A percentile compares a stretch with the other conserved stretches of the same genome.
Evolutionary conservation across 495 filamentous ascomycete species (phyloP).

Genomic region (Chaetomium fimeti): DNA sequence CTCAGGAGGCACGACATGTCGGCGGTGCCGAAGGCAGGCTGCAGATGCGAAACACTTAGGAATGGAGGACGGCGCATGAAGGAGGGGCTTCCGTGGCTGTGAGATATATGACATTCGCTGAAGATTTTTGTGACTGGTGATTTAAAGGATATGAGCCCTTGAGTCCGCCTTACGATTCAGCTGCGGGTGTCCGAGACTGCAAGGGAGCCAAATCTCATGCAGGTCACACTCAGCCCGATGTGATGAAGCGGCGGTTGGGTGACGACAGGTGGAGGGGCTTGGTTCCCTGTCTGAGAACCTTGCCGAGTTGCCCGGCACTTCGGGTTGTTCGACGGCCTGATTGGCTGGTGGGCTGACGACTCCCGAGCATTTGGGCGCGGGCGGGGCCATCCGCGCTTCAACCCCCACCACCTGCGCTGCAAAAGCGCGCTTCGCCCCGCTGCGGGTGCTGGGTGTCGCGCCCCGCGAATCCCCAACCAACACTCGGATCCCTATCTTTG

Average conservation of each 20-base stretch:
- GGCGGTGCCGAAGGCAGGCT: too few species aligned
- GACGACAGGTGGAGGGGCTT: neutral
- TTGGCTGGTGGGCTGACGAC: neutral
- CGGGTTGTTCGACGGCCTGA: neutral
- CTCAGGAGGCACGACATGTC: too few species aligned
- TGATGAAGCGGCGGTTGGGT: neutral
- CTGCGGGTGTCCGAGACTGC: neutral
- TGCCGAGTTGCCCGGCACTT: neutral
- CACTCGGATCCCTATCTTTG: too few species aligned
- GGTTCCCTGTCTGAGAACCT: neutral
- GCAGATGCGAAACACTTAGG: too few species aligned
- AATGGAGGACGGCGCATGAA: too few species aligned
- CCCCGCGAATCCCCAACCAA: neutral
- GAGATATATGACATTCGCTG: neutral
- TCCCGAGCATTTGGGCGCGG: constrained; percentile 11
- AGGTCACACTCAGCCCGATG: constrained; percentile 2
- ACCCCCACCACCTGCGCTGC: neutral
- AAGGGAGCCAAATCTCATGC: neutral
- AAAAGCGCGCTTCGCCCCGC: constrained; percentile 12
- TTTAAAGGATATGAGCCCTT: neutral
- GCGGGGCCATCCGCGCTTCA: constrained; percentile 5
- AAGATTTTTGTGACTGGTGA: neutral
- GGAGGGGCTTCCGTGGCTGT: neutral
- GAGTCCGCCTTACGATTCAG: neutral
- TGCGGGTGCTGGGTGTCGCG: neutral